These are phyloP conservation scores for Colletotrichum sp. DNA, from an alignment of 2,329 filamentous ascomycete species.

Conservation along the genomic window DNA sequence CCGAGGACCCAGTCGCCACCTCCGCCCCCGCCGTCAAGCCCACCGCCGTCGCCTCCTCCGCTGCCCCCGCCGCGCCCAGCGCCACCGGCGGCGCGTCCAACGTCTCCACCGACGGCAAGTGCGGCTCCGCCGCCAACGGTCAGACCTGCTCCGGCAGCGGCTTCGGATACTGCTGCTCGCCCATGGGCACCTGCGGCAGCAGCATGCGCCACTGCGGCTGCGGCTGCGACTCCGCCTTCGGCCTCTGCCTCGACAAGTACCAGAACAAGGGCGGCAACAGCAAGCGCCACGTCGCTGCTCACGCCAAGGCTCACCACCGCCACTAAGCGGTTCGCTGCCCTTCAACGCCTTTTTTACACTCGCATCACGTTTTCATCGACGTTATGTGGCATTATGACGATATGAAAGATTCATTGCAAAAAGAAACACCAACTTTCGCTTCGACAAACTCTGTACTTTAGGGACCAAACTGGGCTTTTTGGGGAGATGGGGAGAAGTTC, in stretches of 20 bases:
- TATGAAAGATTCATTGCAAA: background rate
- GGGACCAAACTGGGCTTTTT: background rate
- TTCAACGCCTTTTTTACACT: background rate
- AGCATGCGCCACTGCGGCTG: slow-evolving; percentile 39
- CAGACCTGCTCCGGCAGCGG: slow-evolving; percentile 46
- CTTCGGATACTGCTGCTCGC: slow-evolving; percentile 50
- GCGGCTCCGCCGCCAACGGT: slow-evolving; percentile 39
- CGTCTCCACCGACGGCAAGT: slow-evolving; percentile 43
- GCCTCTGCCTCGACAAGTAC: slow-evolving; percentile 31
- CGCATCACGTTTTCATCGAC: background rate
- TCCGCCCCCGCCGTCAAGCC: background rate
- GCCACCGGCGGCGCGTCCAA: slow-evolving; percentile 23
- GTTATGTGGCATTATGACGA: slow-evolving; percentile 1
- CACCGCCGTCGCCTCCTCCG: background rate
- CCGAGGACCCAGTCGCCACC: background rate
- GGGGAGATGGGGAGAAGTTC: background rate
- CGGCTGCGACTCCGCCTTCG: slow-evolving; percentile 41
- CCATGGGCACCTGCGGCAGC: slow-evolving; percentile 41
- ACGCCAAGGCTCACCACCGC: background rate
- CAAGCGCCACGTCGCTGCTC: background rate
- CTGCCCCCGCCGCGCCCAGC: background rate
- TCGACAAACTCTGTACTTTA: background rate
- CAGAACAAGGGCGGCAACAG: slow-evolving; percentile 2
- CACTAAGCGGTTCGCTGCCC: background rate
- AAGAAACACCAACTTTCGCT: background rate